Evolutionary conservation across 2,329 filamentous ascomycete species (phyloP).

Genomic region (Rhytidhysteron rufulum): DNA sequence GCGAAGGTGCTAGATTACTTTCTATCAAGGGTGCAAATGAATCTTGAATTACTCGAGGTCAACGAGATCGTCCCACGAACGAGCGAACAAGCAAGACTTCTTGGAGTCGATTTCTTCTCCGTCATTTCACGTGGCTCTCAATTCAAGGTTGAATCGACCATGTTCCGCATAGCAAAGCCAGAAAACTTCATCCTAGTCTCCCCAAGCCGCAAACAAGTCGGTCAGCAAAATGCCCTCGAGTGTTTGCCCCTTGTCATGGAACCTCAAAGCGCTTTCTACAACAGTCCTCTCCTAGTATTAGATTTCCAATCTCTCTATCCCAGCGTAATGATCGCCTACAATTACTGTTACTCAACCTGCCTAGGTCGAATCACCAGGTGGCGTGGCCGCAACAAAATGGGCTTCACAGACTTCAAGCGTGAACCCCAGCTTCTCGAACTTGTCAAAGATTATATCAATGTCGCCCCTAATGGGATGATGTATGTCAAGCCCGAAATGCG

Average conservation of each 20-base stretch:
- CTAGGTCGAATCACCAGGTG: slow-evolving; percentile 80
- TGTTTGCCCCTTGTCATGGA: slow-evolving; percentile 97
- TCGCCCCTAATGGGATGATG: slow-evolving; percentile 95
- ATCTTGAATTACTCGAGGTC: slow-evolving; percentile 85
- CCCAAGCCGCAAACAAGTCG: slow-evolving; percentile 86
- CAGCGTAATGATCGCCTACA: slow-evolving; percentile 98
- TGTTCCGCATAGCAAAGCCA: slow-evolving; percentile 97
- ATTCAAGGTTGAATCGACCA: slow-evolving; percentile 97
- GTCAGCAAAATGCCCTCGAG: slow-evolving; percentile 88
- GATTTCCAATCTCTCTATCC: slow-evolving; percentile 97
- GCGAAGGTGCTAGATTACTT: slow-evolving; percentile 77
- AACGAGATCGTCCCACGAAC: slow-evolving; percentile 87
- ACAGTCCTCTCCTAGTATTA: slow-evolving; percentile 79
- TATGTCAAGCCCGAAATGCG: slow-evolving; percentile 82
- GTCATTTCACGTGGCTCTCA: slow-evolving; percentile 94
- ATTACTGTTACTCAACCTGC: slow-evolving; percentile 97
- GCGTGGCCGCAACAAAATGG: slow-evolving; percentile 93
- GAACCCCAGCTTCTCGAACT: slow-evolving; percentile 71
- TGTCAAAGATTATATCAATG: slow-evolving; percentile 80
- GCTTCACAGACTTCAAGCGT: slow-evolving; percentile 81
- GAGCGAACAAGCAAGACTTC: slow-evolving; percentile 86
- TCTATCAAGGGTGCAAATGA: slow-evolving; percentile 67
- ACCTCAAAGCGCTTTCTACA: slow-evolving; percentile 91
- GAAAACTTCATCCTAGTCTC: slow-evolving; percentile 91
- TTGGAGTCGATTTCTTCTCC: slow-evolving; percentile 95